Evolutionary conservation across 176 grass and related monocot genomes (phyloP).

Genomic region (bread wheat (Triticum aestivum)): DNA sequence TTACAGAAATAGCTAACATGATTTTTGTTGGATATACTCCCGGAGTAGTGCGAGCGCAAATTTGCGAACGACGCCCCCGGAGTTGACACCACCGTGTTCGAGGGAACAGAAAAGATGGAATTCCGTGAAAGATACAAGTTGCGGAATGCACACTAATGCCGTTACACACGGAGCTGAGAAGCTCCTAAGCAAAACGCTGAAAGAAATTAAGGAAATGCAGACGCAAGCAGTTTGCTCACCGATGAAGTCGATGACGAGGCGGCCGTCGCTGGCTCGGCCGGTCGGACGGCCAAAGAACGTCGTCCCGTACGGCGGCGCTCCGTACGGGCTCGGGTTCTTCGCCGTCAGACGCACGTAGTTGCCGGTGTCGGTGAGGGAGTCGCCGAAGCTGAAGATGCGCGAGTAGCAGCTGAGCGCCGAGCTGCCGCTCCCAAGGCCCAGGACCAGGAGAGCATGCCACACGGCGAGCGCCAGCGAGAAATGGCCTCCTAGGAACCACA

Average conservation of each 20-base stretch:
- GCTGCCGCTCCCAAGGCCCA: not conserved
- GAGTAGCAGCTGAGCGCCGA: slow-evolving; percentile 49
- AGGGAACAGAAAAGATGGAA: no score
- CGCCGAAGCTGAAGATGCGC: slow-evolving; percentile 84
- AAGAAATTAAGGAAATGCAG: not conserved
- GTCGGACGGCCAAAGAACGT: slow-evolving; percentile 66
- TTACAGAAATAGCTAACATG: no score
- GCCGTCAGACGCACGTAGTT: slow-evolving; percentile 50
- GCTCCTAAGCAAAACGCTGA: not conserved
- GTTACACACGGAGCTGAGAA: not conserved
- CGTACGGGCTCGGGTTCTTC: slow-evolving; percentile 1
- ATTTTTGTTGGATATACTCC: no score
- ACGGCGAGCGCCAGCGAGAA: slow-evolving; percentile 15
- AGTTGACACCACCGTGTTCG: no score
- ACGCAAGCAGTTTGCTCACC: slow-evolving; percentile 36
- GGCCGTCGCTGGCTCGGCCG: slow-evolving; percentile 73
- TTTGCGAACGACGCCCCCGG: no score
- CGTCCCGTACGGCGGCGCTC: slow-evolving; percentile 58
- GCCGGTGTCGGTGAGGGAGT: slow-evolving; percentile 84
- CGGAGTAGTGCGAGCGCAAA: no score
- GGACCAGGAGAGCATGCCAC: slow-evolving; percentile 5
- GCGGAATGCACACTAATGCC: no score
- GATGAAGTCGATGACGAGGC: slow-evolving; percentile 86
- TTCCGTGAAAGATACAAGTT: no score
- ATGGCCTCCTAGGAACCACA: slow-evolving; percentile 2